These are phyloP conservation scores for Neonectria magnoliae DNA, from an alignment of 2,329 filamentous ascomycete genomes.

Conservation along the genomic window DNA sequence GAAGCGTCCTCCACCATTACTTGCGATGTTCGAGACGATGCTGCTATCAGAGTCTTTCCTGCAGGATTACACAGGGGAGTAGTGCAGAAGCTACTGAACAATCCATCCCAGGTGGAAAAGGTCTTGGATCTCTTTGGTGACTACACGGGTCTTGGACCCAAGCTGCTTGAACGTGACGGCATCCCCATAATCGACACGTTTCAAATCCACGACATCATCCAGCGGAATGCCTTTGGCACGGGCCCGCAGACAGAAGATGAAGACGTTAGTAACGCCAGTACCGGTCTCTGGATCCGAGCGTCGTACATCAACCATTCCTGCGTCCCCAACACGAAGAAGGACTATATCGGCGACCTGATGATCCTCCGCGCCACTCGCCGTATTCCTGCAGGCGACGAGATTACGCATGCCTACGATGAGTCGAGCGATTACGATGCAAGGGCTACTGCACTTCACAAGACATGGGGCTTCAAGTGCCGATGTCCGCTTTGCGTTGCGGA, in stretches of 20 bases:
- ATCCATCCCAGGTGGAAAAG: slow-evolving; percentile 37
- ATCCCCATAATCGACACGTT: slow-evolving; percentile 44
- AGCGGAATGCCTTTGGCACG: slow-evolving; percentile 47
- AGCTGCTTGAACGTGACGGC: slow-evolving; percentile 39
- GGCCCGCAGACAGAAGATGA: slow-evolving; percentile 43
- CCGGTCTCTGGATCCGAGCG: slow-evolving; percentile 52
- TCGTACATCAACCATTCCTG: slow-evolving; percentile 57
- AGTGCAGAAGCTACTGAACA: slow-evolving; percentile 41
- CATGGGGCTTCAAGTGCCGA: slow-evolving; percentile 52
- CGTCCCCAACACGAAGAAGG: slow-evolving; percentile 47
- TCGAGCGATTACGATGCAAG: slow-evolving; percentile 39
- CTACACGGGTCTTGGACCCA: slow-evolving; percentile 36
- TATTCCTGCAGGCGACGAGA: slow-evolving; percentile 48
- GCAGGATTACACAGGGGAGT: slow-evolving; percentile 44
- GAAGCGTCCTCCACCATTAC: slow-evolving; percentile 45
- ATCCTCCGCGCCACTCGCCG: slow-evolving; percentile 48
- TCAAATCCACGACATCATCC: slow-evolving; percentile 47
- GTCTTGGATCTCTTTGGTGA: slow-evolving; percentile 42
- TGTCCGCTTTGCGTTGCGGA: slow-evolving; percentile 50
- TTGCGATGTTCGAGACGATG: slow-evolving; percentile 45
- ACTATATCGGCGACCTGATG: slow-evolving; percentile 53
- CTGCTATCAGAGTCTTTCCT: slow-evolving; percentile 43
- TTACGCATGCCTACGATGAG: slow-evolving; percentile 47
- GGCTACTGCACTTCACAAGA: slow-evolving; percentile 31
- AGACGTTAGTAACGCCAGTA: slow-evolving; percentile 45